Evolutionary conservation across 2,329 filamentous ascomycete genomes (phyloP), one percentile per base, ranked within the genome.

Genomic region (Calonectria honghensis): DNA sequence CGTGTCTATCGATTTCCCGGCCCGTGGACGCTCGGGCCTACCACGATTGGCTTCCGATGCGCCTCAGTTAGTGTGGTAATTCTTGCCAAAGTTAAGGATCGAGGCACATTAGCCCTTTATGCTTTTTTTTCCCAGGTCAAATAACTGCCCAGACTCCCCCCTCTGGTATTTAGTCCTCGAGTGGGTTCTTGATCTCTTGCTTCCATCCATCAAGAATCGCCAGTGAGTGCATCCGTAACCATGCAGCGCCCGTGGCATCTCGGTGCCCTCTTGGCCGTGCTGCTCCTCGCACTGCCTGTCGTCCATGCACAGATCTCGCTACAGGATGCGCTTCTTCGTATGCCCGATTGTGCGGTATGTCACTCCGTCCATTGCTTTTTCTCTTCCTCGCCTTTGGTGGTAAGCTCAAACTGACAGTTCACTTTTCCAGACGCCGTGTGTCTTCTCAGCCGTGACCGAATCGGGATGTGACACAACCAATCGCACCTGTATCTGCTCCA

Each of bases 391-490:
- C 10, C 32, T 4, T 11, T 29, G 41, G 41, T 10, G 41, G 41
- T 18, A 45, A 45, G 18, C 41, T 37, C 13, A 45, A 63, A 63
- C 57, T 63, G 57, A 63, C 57, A 39, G 16, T 63, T 63, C 57
- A 63, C 35, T 63, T 41, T 63, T 41, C 37, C 4, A 63, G 57
- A 63, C 57, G 39, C 57, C 57, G 35, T 63, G 57, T 7, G 35
- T 63, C 57, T 63, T 63, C 57, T 63, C 57, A 4, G 66, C 66
- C 27, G 37, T 68, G 4, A 32, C 51, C 37, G 37, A 48, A 4
- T 68, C 66, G n/a, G 50, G 50, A 68, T 68, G 66, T 37, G 39
- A 37, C 51, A 41, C 66, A 51, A 68, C 66, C 35, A 70, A 70
- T 37, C 35, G 51, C 20, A 70, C 68, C 4, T 70, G 68, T 31